phyloP scores from a whole-genome alignment of 805 yeast species.

The Teunomyces cretensis region DNA sequence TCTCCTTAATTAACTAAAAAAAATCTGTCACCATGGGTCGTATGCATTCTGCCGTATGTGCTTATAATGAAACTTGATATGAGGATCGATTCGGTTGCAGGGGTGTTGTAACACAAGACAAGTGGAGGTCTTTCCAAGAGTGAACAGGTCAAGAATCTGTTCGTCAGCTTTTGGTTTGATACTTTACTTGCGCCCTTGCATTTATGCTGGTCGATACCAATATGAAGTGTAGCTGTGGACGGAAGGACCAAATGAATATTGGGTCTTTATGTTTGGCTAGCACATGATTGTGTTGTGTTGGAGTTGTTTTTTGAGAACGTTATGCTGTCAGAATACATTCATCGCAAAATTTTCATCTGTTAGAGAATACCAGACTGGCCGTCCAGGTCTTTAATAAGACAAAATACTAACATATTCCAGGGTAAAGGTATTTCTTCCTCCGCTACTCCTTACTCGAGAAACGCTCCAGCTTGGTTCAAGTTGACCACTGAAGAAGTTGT shows the following conservation, averaged over 20 bases:
- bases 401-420: slow-evolving; percentile 52
- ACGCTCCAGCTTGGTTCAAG: slow-evolving; percentile 99
- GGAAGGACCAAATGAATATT: not conserved
- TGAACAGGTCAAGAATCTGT: slow-evolving; percentile 9
- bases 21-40: slow-evolving; percentile 92
- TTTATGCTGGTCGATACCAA: slow-evolving; percentile 51
- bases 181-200: slow-evolving; percentile 8
- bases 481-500: slow-evolving; percentile 91
- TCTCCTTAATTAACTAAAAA: slow-evolving; percentile 17
- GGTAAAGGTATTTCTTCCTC: slow-evolving; percentile 99
- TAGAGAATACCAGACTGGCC: not conserved
- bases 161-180: slow-evolving; percentile 25
- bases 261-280: not conserved
- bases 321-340: not conserved
- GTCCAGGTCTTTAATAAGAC: not conserved
- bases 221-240: slow-evolving; percentile 7
- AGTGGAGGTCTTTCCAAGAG: slow-evolving; percentile 17
- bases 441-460: slow-evolving; percentile 98
- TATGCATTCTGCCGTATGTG: slow-evolving; percentile 96
- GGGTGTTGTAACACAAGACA: slow-evolving; percentile 4
- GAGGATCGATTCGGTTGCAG: slow-evolving; percentile 24
- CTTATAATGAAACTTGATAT: slow-evolving; percentile 20
- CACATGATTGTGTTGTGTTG: not conserved
- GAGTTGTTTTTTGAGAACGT: not conserved
- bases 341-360: not conserved